These are phyloP conservation scores for Helicocarpus griseus DNA, from an alignment of 2,329 filamentous ascomycete genomes.

Conservation along the genomic window DNA sequence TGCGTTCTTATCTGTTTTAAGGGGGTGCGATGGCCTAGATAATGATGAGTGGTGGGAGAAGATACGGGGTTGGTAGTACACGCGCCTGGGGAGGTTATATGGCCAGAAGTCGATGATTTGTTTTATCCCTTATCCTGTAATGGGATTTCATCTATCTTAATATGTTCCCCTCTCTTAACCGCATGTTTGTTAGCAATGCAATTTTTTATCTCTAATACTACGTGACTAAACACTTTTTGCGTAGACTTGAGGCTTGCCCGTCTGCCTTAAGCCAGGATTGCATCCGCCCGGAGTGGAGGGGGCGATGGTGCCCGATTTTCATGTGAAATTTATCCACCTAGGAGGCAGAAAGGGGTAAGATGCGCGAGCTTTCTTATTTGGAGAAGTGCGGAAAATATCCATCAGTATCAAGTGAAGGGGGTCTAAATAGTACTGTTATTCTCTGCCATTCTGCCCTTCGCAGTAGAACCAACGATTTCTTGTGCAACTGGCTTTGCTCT, in stretches of 20 bases:
- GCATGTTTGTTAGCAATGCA: neutral
- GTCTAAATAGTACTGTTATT: too few relatives aligned
- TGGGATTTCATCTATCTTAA: neutral
- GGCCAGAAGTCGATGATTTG: neutral
- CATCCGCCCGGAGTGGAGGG: too few relatives aligned
- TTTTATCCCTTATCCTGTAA: neutral
- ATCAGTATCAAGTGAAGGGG: too few relatives aligned
- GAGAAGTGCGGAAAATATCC: too few relatives aligned
- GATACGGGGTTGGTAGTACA: neutral
- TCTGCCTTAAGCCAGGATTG: too few relatives aligned
- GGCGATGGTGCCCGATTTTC: too few relatives aligned
- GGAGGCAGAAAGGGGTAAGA: too few relatives aligned
- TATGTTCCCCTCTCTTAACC: neutral
- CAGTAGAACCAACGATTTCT: too few relatives aligned
- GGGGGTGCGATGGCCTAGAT: neutral
- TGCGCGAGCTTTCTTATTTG: too few relatives aligned
- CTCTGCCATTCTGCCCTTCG: too few relatives aligned
- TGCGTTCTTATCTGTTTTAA: neutral
- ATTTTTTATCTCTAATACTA: neutral
- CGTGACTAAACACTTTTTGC: neutral
- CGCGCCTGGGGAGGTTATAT: conserved; percentile 1
- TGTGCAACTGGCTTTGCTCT: too few relatives aligned
- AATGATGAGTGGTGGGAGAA: neutral
- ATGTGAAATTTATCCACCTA: too few relatives aligned
- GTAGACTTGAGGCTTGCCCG: neutral